A percentile compares a stretch with the other conserved stretches of the same genome.
Evolutionary conservation across 1,139 yeast genomes (phyloP).

Genomic region (Kodamaea sp.): DNA sequence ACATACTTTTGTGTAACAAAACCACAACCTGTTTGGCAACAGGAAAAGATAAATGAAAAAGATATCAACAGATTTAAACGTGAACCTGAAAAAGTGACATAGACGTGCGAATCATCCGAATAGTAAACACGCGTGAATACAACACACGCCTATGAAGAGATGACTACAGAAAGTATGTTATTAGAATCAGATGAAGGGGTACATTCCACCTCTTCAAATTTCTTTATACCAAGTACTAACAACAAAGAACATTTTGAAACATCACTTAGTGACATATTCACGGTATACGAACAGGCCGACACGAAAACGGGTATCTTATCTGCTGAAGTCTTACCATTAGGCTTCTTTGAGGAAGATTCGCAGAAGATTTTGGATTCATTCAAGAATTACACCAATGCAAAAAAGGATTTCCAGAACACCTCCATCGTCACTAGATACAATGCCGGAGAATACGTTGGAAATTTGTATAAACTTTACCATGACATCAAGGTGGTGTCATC

Average conservation of each 20-base stretch:
- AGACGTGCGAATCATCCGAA: not conserved
- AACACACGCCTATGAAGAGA: no score
- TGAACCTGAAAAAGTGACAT: no score
- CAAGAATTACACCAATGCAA: conserved; percentile 30
- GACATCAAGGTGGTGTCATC: conserved; percentile 71
- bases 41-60: not conserved
- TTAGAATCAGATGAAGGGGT: no score
- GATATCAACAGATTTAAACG: not conserved
- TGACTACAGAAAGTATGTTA: conserved; percentile 2
- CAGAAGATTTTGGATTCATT: conserved; percentile 44
- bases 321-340: conserved; percentile 41
- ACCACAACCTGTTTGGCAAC: not conserved
- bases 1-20: not conserved
- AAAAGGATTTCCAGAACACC: conserved; percentile 20
- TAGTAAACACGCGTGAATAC: not conserved
- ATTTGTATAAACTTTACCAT: conserved; percentile 62
- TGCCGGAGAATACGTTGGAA: conserved; percentile 32
- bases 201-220: not conserved
- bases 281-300: conserved; percentile 37
- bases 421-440: conserved; percentile 24
- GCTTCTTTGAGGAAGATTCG: conserved; percentile 49
- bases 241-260: conserved; percentile 11
- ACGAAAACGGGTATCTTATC: conserved; percentile 32
- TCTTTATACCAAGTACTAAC: no score
- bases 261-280: conserved; percentile 19